Evolutionary conservation across 495 filamentous ascomycete genomes (phyloP).

Genomic region (Elasticomyces elasticus): DNA sequence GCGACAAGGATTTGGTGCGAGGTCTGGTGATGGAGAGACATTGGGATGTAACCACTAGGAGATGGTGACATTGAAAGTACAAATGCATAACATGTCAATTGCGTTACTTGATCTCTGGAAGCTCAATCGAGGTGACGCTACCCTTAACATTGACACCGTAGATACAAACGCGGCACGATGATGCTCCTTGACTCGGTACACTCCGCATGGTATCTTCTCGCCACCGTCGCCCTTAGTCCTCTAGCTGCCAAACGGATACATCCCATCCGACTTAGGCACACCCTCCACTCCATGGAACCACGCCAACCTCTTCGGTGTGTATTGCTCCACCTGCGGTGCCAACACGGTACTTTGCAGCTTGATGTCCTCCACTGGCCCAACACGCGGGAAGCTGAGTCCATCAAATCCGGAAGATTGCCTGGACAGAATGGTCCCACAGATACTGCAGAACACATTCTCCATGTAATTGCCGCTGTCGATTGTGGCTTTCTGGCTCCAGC

Average conservation of each 20-base stretch:
- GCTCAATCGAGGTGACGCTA: no score
- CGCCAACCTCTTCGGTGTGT: background rate
- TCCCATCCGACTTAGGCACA: background rate
- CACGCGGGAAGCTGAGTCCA: conserved; percentile 23
- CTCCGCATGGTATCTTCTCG: no score
- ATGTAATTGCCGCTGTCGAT: conserved; percentile 34
- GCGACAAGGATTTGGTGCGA: no score
- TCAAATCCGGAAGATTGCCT: conserved; percentile 31
- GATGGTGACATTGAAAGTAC: background rate
- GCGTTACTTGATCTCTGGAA: no score
- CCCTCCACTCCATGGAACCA: conserved; percentile 7
- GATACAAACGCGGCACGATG: background rate
- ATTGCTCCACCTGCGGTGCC: conserved; percentile 6
- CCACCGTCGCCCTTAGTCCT: background rate
- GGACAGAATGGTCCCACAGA: conserved; percentile 46
- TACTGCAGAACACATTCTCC: conserved; percentile 44
- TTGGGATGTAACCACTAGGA: no score
- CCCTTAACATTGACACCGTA: background rate
- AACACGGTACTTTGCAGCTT: conserved; percentile 4
- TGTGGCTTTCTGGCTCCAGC: conserved; percentile 33
- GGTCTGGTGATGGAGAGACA: no score
- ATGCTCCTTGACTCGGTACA: background rate
- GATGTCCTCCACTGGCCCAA: conserved; percentile 10
- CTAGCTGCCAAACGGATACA: background rate
- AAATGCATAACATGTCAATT: background rate